Conservation (phyloP, 495 filamentous ascomycete species). For the Lineolata rhizophorae region DNA sequence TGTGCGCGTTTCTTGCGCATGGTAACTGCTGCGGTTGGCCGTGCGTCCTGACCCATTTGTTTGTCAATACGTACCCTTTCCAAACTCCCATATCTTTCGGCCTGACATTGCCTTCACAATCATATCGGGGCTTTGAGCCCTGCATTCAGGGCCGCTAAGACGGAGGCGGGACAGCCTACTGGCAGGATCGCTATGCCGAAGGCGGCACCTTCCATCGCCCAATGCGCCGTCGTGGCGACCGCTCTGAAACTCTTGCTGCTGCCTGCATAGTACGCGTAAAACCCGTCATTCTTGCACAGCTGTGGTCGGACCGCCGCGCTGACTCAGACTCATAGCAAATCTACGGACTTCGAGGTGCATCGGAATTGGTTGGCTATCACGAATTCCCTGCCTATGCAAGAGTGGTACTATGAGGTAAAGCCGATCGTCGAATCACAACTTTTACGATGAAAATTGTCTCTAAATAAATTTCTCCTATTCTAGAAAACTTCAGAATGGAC, state of each 20-base stretch:
- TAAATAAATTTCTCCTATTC: background rate
- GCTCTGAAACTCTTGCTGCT: slow-evolving; percentile 89
- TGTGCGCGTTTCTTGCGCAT: too few relatives aligned
- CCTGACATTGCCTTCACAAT: too few relatives aligned
- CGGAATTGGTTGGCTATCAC: slow-evolving; percentile 96
- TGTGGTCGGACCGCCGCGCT: background rate
- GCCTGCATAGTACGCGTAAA: slow-evolving; percentile 76
- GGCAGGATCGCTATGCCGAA: slow-evolving; percentile 52
- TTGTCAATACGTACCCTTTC: too few relatives aligned
- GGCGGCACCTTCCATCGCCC: slow-evolving; percentile 59
- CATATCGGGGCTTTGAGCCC: too few relatives aligned
- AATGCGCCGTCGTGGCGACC: slow-evolving; percentile 69
- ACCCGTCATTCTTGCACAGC: background rate
- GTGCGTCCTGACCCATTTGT: too few relatives aligned
- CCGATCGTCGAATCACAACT: background rate
- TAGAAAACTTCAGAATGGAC: slow-evolving; percentile 92
- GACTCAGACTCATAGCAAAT: slow-evolving; percentile 40
- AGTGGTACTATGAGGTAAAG: slow-evolving; percentile 81
- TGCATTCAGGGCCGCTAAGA: too few relatives aligned
- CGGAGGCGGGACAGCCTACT: too few relatives aligned
- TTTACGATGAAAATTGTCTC: background rate
- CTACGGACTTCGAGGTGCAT: slow-evolving; percentile 97
- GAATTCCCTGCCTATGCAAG: slow-evolving; percentile 59
- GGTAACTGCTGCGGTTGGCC: too few relatives aligned
- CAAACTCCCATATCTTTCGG: too few relatives aligned